Evolutionary conservation across 305 asterid species (phyloP).

Genomic region (Rubia balearica): DNA sequence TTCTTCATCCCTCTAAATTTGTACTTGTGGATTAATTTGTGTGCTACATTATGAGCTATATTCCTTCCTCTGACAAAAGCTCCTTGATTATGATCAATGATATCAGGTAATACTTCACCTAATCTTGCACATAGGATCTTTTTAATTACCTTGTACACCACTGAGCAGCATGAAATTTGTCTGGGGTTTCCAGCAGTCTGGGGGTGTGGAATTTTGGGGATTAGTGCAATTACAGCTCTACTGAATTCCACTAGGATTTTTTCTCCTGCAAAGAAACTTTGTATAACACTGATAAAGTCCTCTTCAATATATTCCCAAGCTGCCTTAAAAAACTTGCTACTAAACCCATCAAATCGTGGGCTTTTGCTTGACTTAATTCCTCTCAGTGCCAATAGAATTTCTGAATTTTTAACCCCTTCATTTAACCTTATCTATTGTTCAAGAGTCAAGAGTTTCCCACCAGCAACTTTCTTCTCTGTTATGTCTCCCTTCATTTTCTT

Average conservation of each 20-base stretch:
- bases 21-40: background rate
- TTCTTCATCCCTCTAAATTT: background rate
- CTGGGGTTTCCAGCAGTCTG: background rate
- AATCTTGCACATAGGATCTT: background rate
- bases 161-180: background rate
- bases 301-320: background rate
- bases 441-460: no score
- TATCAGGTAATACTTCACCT: background rate
- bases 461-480: no score
- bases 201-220: background rate
- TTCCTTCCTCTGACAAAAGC: background rate
- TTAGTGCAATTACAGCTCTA: background rate
- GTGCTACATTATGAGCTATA: background rate
- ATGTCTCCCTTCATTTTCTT: no score
- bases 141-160: no score
- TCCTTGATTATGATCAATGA: background rate
- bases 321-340: no score
- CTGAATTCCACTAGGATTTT: background rate
- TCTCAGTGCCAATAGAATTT: background rate
- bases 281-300: accelerated
- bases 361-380: background rate
- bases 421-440: no score
- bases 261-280: background rate
- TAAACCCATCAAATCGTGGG: background rate
- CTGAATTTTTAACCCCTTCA: no score